Conservation (phyloP, 2,329 filamentous ascomycete genomes). For the Cladosporium austrohemisphaericum region DNA sequence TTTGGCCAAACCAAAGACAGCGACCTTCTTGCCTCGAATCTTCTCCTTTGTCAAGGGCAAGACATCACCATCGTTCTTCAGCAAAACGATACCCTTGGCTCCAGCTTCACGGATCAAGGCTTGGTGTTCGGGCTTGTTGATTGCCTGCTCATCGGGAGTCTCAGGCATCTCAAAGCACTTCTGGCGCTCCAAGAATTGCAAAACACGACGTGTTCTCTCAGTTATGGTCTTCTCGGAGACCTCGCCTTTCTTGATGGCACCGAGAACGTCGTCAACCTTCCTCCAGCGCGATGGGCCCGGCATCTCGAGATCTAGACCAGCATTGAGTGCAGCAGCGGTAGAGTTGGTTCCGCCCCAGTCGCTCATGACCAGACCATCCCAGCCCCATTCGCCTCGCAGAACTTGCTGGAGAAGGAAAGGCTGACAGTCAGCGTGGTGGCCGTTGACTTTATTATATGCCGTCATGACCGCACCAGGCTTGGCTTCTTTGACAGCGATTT, state of each 20-base stretch:
- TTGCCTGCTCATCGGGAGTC: constrained; percentile 27
- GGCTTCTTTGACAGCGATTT: constrained; percentile 55
- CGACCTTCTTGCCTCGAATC: constrained; percentile 25
- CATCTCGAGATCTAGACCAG: constrained; percentile 82
- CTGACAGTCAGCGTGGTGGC: constrained; percentile 65
- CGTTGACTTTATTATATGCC: constrained; percentile 71
- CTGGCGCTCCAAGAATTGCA: constrained; percentile 47
- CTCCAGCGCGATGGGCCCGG: constrained; percentile 50
- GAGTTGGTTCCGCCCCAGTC: constrained; percentile 73
- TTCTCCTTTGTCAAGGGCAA: constrained; percentile 51
- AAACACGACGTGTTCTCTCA: constrained; percentile 41
- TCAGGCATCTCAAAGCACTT: constrained; percentile 1
- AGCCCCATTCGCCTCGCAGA: constrained; percentile 66
- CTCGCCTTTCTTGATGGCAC: constrained; percentile 36
- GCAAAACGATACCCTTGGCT: constrained; percentile 28
- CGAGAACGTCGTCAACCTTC: constrained; percentile 18
- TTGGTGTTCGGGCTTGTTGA: constrained; percentile 32
- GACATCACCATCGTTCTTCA: constrained; percentile 63
- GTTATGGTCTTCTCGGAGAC: constrained; percentile 69
- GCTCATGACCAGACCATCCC: constrained; percentile 54
- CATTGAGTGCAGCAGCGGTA: constrained; percentile 62
- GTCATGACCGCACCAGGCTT: constrained; percentile 56
- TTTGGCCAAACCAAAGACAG: not conserved
- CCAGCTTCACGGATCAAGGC: constrained; percentile 26
- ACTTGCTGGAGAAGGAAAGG: constrained; percentile 64